Percentiles rank a stretch among this genome's conserved stretches.
These are phyloP conservation scores for Pythium chondricola DNA, from an alignment of 352 stramenopile species.

Conservation along the genomic window DNA sequence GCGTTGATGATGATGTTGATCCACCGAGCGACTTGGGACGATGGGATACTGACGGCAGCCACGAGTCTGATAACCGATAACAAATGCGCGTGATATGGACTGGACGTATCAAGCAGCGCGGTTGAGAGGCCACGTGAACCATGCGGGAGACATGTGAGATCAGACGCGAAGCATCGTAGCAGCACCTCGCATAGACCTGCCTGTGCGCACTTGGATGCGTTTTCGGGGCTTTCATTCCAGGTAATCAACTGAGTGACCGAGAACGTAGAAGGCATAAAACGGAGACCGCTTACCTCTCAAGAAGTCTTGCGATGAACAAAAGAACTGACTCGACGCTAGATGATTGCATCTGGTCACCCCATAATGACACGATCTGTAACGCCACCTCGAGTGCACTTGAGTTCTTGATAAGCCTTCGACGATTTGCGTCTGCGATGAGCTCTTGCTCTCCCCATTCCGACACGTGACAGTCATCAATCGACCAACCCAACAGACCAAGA, in stretches of 20 bases:
- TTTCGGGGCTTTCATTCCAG: conserved; percentile 17
- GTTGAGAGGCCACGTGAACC: too few species aligned
- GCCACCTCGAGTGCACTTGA: conserved; percentile 11
- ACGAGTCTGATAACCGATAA: conserved; percentile 10
- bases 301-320: background rate
- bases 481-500: too few species aligned
- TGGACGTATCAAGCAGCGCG: conserved; percentile 7
- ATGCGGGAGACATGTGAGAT: too few species aligned
- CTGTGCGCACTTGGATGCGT: conserved; percentile 6
- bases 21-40: conserved; percentile 13
- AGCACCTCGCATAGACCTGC: conserved; percentile 12
- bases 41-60: conserved; percentile 5
- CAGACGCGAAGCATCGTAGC: conserved; percentile 11
- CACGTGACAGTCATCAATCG: too few species aligned
- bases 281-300: conserved; percentile 5
- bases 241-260: too few species aligned
- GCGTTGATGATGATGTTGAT: conserved; percentile 19
- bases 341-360: conserved; percentile 1
- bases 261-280: too few species aligned
- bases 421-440: too few species aligned
- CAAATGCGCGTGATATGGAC: background rate
- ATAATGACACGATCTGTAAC: conserved; percentile 17
- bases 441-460: too few species aligned
- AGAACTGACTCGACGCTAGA: conserved; percentile 6
- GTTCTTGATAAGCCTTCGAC: conserved; percentile 10